Base-by-base conservation (phyloP, 192 early-diverging fungal species). In the Coemansia sp. region DNA sequence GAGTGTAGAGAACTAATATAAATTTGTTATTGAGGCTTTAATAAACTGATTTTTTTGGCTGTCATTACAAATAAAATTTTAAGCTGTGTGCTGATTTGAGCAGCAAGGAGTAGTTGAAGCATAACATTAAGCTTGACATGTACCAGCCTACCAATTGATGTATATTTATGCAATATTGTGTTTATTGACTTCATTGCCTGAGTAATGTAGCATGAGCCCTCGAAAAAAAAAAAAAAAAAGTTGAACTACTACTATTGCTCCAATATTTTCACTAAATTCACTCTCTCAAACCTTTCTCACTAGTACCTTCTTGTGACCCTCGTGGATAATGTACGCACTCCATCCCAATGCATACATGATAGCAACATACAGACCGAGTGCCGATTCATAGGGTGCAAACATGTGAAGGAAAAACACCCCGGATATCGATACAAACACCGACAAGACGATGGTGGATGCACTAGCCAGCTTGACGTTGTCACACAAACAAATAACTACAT, bases 321-420 rank as follows among this genome's bases (percentile, higher is more conserved):
- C 30, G 55, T 58, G 55, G 4, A 17, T 30, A 30, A 58, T 19
- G 13, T 58, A 58, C 32, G 14, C 55, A 32, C 16, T 17, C 55
- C 55, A 58, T 33, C 55, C 55, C 13, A 58, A 17, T 6, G 55
- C 16, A 1, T 58, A 58, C 30, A 58, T 58, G 55, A 58, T 58
- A 23, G 55, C 55, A 1, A 14, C 30, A 17, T 58, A 58, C 55
- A 58, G 13, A 14, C 55, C 55, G 14, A 58, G 6, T 16, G 30
- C 55, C 11, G 14, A 35, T 58, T 58, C 55, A 32, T 58, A 58
- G 13, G 55, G 55, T 14, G 16, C 30, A 35, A 37, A 0, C 4
- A 4, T 4, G 28, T 58, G 55, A 9, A 35, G 1, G 30, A 58
- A 2, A 58, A 58, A 58, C 30, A 32, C 28, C 2, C 16, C 1